Base-by-base conservation (phyloP, 139 green algal genomes). In the Chlorella sp. region DNA sequence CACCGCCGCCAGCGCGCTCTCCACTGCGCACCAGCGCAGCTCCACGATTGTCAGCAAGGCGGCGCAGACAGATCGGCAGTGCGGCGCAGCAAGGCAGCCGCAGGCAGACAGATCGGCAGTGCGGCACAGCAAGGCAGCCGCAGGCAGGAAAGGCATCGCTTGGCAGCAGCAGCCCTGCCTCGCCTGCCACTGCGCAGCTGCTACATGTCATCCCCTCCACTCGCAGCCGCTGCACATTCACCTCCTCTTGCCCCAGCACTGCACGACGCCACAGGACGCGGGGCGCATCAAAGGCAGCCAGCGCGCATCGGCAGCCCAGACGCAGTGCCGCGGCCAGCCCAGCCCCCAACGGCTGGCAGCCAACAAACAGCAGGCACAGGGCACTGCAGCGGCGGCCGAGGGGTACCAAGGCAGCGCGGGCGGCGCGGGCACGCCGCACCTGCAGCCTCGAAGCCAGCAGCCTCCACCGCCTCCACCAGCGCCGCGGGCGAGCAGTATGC, bases 361-460 rank as follows among this genome's bases (percentile, higher is more conserved):
- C 67, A 71, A 27, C 46, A 29, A n/a, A 77, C 46, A 56, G 71
- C 53, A 35, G 55, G 4, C 23, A 19, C 8, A 36, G 46, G 11
- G 5, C 4, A 14, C 71, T 21, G 71, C 51, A 51, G n/a, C n/a
- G n/a, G n/a, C n/a, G n/a, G n/a, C n/a, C n/a, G n/a, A n/a, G n/a
- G n/a, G n/a, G n/a, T n/a, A n/a, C n/a, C n/a, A n/a, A n/a, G n/a
- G n/a, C n/a, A n/a, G n/a, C n/a, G n/a, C n/a, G n/a, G n/a, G n/a
- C n/a, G n/a, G n/a, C n/a, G n/a, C 25, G 23, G 1, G 8, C 29
- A 7, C 27, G 8, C 14, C 38, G 0, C 56, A 92, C 40, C 50
- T 87, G 58, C 35, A 8, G 79, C 91, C n/a, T 91, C 90, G 80
- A 96, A 98, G 15, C 94, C 94, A 9, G 86, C 81, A 53, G 93